Conservation (phyloP, 2,329 filamentous ascomycete species). For the Graphilbum sp. region DNA sequence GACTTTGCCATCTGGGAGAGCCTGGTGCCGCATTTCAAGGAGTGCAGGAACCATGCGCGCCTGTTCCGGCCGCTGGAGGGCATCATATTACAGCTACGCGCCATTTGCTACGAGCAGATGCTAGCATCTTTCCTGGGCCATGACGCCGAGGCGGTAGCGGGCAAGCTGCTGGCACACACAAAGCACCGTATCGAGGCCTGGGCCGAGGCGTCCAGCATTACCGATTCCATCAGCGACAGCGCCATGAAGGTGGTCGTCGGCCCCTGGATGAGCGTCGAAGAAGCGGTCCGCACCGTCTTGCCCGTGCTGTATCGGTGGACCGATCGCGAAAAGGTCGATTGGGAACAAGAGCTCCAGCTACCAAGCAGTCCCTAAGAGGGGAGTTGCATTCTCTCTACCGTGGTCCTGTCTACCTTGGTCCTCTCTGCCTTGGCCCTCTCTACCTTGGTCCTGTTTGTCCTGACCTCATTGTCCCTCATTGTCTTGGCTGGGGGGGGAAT, state of each 20-base stretch:
- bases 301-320: slow-evolving; percentile 26
- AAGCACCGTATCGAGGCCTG: slow-evolving; percentile 14
- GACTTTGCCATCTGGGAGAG: slow-evolving; percentile 26
- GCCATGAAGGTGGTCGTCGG: slow-evolving; percentile 16
- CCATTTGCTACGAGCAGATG: slow-evolving; percentile 26
- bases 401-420: neutral
- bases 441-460: neutral
- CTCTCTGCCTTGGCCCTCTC: neutral
- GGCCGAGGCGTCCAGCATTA: slow-evolving; percentile 14
- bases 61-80: slow-evolving; percentile 19
- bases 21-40: slow-evolving; percentile 26
- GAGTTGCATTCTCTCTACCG: neutral
- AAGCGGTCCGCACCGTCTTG: slow-evolving; percentile 22
- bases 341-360: slow-evolving; percentile 15
- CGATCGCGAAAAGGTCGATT: slow-evolving; percentile 26
- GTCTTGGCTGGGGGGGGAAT: no score
- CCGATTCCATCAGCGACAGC: slow-evolving; percentile 15
- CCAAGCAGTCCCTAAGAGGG: neutral
- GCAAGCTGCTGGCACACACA: slow-evolving; percentile 11
- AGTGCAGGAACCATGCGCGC: slow-evolving; percentile 23
- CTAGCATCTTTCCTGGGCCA: slow-evolving; percentile 13
- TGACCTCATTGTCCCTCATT: neutral
- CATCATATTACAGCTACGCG: slow-evolving; percentile 27
- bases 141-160: slow-evolving; percentile 17
- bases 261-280: slow-evolving; percentile 28